phyloP scores from a whole-genome alignment of 352 stramenopile species.

The Poterioochromonas sp. region DNA sequence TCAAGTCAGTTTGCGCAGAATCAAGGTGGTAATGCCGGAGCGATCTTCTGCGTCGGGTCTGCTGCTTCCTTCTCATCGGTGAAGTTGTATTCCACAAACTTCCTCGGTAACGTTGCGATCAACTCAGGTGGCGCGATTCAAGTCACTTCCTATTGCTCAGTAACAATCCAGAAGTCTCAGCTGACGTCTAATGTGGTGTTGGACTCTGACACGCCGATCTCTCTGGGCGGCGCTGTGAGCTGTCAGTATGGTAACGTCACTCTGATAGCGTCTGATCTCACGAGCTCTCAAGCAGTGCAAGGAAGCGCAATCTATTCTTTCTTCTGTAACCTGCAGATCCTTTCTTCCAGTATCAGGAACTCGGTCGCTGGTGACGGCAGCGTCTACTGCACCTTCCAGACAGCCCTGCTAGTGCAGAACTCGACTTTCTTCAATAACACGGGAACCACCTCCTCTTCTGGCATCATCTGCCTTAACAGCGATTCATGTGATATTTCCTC shows the following conservation, averaged over 20 bases:
- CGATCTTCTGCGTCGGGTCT: background rate
- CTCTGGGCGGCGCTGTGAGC: background rate
- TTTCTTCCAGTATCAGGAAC: background rate
- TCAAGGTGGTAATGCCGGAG: background rate
- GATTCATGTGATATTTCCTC: background rate
- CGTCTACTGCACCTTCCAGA: background rate
- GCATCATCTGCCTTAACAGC: background rate
- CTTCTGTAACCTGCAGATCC: background rate
- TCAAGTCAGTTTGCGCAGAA: background rate
- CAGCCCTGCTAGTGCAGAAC: background rate
- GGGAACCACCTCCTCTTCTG: background rate
- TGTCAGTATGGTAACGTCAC: background rate
- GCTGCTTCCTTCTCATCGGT: too few relatives aligned
- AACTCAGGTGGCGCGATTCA: background rate
- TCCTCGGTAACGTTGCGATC: background rate
- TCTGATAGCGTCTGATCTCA: background rate
- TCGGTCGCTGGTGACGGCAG: background rate
- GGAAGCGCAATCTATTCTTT: background rate
- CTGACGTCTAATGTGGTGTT: background rate
- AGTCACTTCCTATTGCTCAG: background rate
- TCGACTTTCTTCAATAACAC: background rate
- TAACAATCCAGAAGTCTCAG: background rate
- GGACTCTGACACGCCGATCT: background rate
- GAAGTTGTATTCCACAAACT: background rate
- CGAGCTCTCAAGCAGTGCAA: background rate